Percentiles rank a stretch among this genome's conserved stretches.
These are phyloP conservation scores for Rosa hybrid DNA, from an alignment of 331 rosid species.

Conservation along the genomic window DNA sequence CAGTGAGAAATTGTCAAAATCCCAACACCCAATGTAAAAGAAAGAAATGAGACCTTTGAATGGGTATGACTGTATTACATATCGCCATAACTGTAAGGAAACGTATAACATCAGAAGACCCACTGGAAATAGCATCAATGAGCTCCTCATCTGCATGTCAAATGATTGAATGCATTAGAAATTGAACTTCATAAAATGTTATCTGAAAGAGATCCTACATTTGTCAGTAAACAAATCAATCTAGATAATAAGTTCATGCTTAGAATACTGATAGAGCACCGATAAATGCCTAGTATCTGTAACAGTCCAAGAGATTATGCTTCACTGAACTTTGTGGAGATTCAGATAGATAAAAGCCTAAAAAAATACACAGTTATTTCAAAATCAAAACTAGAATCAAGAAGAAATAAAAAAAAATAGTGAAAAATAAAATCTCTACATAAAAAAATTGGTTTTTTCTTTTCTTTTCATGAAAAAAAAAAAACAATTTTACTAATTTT, in stretches of 20 bases:
- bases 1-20: not conserved
- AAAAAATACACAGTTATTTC: not conserved
- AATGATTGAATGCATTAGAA: slow-evolving; percentile 35
- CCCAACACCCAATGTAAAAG: slow-evolving; percentile 23
- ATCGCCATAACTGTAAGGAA: slow-evolving; percentile 93
- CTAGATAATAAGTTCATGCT: not conserved
- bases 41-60: slow-evolving; percentile 54
- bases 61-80: slow-evolving; percentile 93
- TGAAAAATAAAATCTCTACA: not conserved
- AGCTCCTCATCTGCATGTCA: slow-evolving; percentile 72
- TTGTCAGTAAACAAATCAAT: not conserved
- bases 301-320: not conserved
- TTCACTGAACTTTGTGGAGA: not conserved
- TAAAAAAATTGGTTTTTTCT: not conserved
- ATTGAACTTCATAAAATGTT: slow-evolving; percentile 15
- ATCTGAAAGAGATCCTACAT: slow-evolving; percentile 15
- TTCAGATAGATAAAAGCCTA: not conserved
- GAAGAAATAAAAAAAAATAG: slow-evolving; percentile 6
- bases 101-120: slow-evolving; percentile 66
- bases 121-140: slow-evolving; percentile 63
- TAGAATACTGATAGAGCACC: not conserved
- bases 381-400: slow-evolving; percentile 6
- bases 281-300: not conserved
- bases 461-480: not conserved
- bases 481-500: not conserved